A percentile compares a stretch with the other conserved stretches of the same genome.
Evolutionary conservation across 2,329 filamentous ascomycete genomes (phyloP).

Genomic region (Ophiostoma angusticollis): DNA sequence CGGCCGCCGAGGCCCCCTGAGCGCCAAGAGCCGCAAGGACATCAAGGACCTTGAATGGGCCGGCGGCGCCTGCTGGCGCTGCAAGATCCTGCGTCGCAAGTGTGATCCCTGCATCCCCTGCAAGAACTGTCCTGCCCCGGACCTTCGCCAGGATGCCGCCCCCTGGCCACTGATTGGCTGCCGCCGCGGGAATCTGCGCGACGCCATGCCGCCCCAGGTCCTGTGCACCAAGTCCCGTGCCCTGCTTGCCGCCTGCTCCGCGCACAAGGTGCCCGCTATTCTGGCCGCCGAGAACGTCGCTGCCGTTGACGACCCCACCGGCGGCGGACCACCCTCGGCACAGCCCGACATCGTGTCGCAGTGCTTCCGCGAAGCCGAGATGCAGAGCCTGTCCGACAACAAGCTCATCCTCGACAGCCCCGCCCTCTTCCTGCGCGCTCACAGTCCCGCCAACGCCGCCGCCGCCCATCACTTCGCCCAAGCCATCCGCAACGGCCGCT

Average conservation of each 20-base stretch:
- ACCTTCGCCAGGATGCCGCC: constrained; percentile 20
- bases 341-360: constrained; percentile 13
- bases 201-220: constrained; percentile 16
- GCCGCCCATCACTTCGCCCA: constrained; percentile 14
- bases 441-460: constrained; percentile 12
- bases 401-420: constrained; percentile 19
- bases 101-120: constrained; percentile 19
- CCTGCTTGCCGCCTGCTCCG: constrained; percentile 6
- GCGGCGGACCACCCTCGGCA: neutral
- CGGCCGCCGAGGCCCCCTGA: constrained; percentile 19
- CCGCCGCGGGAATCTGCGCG: constrained; percentile 18
- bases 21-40: constrained; percentile 18
- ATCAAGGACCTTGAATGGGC: constrained; percentile 19
- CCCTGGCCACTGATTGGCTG: constrained; percentile 21
- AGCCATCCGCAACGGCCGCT: constrained; percentile 18
- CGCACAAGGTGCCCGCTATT: constrained; percentile 7
- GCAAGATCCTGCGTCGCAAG: constrained; percentile 20
- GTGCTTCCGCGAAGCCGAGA: constrained; percentile 18
- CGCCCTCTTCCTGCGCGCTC: constrained; percentile 15
- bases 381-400: constrained; percentile 19
- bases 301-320: constrained; percentile 5
- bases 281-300: constrained; percentile 8
- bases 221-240: constrained; percentile 16
- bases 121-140: constrained; percentile 19
- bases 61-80: constrained; percentile 21